Percentiles rank a stretch among this genome's conserved stretches.
Conservation (phyloP, 1,284 basidiomycete genomes). For the Ustilago trichophora region DNA sequence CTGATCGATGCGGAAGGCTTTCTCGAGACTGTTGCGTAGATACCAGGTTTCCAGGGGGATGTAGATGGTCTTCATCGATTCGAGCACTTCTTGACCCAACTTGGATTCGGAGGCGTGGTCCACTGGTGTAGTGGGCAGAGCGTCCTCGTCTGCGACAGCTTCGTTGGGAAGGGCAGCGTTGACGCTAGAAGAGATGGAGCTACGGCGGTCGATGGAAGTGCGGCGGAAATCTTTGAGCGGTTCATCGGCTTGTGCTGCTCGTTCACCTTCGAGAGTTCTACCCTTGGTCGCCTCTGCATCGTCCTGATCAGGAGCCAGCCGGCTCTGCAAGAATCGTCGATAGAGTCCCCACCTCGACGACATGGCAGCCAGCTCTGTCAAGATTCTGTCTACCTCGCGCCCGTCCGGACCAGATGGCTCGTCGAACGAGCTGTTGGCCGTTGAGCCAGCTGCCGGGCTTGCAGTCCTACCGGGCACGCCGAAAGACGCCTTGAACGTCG, state of each 20-base stretch:
- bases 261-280: conserved; percentile 19
- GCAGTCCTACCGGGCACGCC: conserved; percentile 63
- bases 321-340: conserved; percentile 81
- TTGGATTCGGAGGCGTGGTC: conserved; percentile 71
- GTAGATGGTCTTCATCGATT: conserved; percentile 76
- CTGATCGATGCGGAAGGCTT: conserved; percentile 67
- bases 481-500: conserved; percentile 67
- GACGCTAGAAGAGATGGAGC: conserved; percentile 20
- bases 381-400: conserved; percentile 85
- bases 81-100: conserved; percentile 73
- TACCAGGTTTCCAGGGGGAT: conserved; percentile 93
- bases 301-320: conserved; percentile 71
- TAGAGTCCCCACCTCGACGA: conserved; percentile 91
- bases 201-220: conserved; percentile 40
- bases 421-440: conserved; percentile 58
- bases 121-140: neutral
- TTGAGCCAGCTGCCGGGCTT: conserved; percentile 68
- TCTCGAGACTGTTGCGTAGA: conserved; percentile 83
- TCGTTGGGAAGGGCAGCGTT: neutral
- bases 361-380: conserved; percentile 88
- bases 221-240: conserved; percentile 43
- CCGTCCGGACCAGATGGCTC: conserved; percentile 81
- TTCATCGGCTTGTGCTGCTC: conserved; percentile 32
- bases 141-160: neutral
- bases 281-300: neutral